phyloP scores from a whole-genome alignment of 2,329 filamentous ascomycete genomes.

The Alternaria solani region DNA sequence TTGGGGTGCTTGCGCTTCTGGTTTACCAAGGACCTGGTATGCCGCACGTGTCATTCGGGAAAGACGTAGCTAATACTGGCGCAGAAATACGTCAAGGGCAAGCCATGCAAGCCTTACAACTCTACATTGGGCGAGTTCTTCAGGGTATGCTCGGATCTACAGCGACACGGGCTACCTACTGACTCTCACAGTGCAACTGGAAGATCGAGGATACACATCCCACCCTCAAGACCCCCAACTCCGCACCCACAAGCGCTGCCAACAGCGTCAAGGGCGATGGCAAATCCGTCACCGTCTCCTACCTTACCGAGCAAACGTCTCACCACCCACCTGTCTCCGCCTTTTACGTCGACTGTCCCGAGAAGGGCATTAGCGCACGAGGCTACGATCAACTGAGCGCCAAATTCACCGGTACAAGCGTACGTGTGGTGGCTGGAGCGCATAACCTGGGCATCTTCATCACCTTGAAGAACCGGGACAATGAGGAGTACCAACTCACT shows the following conservation, averaged over 20 bases:
- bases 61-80: conserved; percentile 28
- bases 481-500: conserved; percentile 93
- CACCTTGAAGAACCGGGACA: conserved; percentile 76
- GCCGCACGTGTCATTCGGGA: conserved; percentile 20
- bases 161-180: conserved; percentile 12
- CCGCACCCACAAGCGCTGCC: conserved; percentile 51
- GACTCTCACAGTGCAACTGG: conserved; percentile 80
- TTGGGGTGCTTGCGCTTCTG: conserved; percentile 94
- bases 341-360: conserved; percentile 91
- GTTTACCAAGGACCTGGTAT: conserved; percentile 93
- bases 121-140: conserved; percentile 98
- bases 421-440: conserved; percentile 89
- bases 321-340: conserved; percentile 98
- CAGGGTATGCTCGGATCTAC: conserved; percentile 65
- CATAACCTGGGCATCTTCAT: conserved; percentile 98
- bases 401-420: conserved; percentile 95
- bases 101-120: conserved; percentile 99
- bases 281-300: conserved; percentile 79
- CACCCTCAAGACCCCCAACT: conserved; percentile 58
- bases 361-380: conserved; percentile 84
- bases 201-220: conserved; percentile 83
- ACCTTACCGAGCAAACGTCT: conserved; percentile 96
- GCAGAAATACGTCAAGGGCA: conserved; percentile 95
- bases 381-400: conserved; percentile 97
- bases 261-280: conserved; percentile 50